Percentiles rank a stretch among this genome's conserved stretches.
Conservation (phyloP, 23 red algal genomes). For the Rhodosorus marinus region DNA sequence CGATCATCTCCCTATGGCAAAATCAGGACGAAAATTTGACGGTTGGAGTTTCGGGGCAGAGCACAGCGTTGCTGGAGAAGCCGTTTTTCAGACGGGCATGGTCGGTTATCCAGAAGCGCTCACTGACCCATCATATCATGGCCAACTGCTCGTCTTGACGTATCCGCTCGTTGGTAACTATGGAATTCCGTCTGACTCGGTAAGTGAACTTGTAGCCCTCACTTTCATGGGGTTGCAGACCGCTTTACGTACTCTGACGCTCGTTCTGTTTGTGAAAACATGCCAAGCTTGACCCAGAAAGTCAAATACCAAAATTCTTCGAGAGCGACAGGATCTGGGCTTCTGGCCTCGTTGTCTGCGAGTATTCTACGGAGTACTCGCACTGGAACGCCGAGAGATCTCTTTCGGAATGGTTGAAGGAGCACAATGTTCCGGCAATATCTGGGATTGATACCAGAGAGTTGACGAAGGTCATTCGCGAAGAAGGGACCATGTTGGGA, state of each 20-base stretch:
- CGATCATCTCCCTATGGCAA: no score
- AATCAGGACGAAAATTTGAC: no score
- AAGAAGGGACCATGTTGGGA: slow-evolving; percentile 62
- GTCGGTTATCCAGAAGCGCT: slow-evolving; percentile 91
- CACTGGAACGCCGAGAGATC: slow-evolving; percentile 62
- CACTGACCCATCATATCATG: slow-evolving; percentile 87
- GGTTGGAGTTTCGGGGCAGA: slow-evolving; percentile 60
- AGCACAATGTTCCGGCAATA: slow-evolving; percentile 43
- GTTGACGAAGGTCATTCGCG: slow-evolving; percentile 76
- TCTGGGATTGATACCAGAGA: slow-evolving; percentile 73
- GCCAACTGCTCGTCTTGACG: slow-evolving; percentile 79
- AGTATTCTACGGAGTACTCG: slow-evolving; percentile 38
- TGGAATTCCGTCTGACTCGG: slow-evolving; percentile 17
- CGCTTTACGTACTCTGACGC: neutral
- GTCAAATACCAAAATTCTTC: slow-evolving; percentile 8
- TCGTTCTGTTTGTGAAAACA: no score
- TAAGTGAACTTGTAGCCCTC: no score
- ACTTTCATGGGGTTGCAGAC: neutral
- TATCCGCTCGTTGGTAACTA: slow-evolving; percentile 91
- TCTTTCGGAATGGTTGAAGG: slow-evolving; percentile 37
- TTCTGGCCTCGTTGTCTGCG: slow-evolving; percentile 59
- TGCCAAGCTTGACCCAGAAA: no score
- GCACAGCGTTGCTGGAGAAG: slow-evolving; percentile 40
- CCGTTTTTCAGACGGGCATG: slow-evolving; percentile 99
- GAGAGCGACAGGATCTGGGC: slow-evolving; percentile 59